Base-by-base conservation (phyloP, 345 rosid genomes). In the Populus euphratica region DNA sequence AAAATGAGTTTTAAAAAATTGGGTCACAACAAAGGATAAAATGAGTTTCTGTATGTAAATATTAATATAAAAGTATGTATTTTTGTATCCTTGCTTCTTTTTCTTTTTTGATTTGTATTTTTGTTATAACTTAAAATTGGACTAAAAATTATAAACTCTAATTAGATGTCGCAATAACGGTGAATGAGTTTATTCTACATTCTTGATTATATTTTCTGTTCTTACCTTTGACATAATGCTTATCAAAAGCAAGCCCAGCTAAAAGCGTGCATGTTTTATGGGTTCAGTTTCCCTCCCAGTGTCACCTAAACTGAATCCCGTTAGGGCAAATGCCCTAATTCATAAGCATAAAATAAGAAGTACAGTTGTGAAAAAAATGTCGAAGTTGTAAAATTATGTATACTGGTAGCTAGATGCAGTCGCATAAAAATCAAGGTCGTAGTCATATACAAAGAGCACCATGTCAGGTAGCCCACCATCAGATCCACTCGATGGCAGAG, bases 381-480 rank as follows among this genome's bases (percentile, higher is more conserved):
- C 9, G 18, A 18, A 18, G 56, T 18, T 50, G n/a, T 18, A 50
- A 18, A 6, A 21, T 31, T 31, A 50, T 7, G 6, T 49, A 49
- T 17, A 18, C n/a, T 35, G 41, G 70, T 16, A 10, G 3, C 33
- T 31, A 31, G 59, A 18, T 69, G 18, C 67, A 74, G 78, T 84
- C 73, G 72, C 83, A 56, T 65, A 16, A 70, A 61, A 39, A 68
- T n/a, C 20, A 61, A 74, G 77, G 71, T 87, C 83, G 92, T 86
- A 90, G 71, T 87, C 83, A 94, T 86, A 92, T 90, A 80, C 96
- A 92, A 75, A 94, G 96, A 29, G 98, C 93, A 79, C 96, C 83
- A 94, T 78, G 79, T 94, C 93, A 71, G 85, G 92, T 56, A 86
- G 86, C 78, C 82, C 86, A 74, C 82, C 81, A 78, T 86, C 92